These are phyloP conservation scores for Plicaturopsis crispa DNA, from an alignment of 768 basidiomycete genomes.

Conservation along the genomic window DNA sequence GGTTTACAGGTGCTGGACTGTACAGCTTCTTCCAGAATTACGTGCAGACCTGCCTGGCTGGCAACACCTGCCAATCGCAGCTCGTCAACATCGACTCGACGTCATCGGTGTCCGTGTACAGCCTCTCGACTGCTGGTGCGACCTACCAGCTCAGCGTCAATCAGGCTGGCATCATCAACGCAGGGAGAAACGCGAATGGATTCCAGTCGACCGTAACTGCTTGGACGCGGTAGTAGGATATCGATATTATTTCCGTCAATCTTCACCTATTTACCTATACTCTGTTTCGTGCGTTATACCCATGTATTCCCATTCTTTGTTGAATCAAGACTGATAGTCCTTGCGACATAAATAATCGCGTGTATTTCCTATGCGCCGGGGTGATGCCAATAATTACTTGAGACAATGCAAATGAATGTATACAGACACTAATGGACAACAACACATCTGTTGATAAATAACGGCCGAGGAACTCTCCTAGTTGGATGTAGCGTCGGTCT, in stretches of 20 bases:
- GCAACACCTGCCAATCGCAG: constrained; percentile 31
- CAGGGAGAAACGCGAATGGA: constrained; percentile 31
- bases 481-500: not conserved
- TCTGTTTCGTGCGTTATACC: no score
- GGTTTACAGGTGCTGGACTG: constrained; percentile 32
- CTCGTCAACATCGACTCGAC: constrained; percentile 32
- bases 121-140: constrained; percentile 40
- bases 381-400: no score
- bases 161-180: constrained; percentile 25
- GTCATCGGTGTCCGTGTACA: constrained; percentile 35
- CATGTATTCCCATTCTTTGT: no score
- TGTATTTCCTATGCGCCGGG: not conserved
- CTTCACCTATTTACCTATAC: no score
- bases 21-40: constrained; percentile 52
- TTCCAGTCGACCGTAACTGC: constrained; percentile 33
- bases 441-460: not conserved
- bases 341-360: not conserved
- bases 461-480: not conserved
- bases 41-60: constrained; percentile 27
- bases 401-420: no score
- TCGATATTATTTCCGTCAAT: no score
- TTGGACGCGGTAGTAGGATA: constrained; percentile 18
- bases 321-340: not conserved
- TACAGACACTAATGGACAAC: not conserved
- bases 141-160: constrained; percentile 33